Evolutionary conservation across 2,329 filamentous ascomycete species (phyloP), one percentile per base, ranked within the genome.

Genomic region (Pseudopyricularia cyperi): DNA sequence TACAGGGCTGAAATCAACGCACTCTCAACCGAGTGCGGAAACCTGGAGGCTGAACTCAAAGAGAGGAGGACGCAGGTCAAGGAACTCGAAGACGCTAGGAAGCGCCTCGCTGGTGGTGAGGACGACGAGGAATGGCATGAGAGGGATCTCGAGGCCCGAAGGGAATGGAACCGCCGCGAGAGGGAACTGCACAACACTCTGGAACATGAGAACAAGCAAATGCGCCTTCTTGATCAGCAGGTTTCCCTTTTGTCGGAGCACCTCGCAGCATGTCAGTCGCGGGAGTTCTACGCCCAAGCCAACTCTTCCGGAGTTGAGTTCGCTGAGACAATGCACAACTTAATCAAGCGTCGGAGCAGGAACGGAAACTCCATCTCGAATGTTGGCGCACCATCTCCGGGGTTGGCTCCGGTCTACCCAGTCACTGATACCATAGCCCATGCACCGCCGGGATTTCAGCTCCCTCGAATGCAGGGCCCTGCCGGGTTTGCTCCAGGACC

Each of bases 21-120:
- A 34, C 69, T 87, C 22, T 83, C 88, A 59, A 77, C 84, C 37
- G 81, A 82, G 53, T 77, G 78, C 54, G 69, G 75, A 6, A 72
- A 73, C 33, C 70, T 91, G 50, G 87, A 93, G 63, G 77, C 85
- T 8, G 83, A 87, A 55, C 75, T 93, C 28, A 83, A 81, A 57
- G 77, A 86, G 54, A 86, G 84, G 59, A 77, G 80, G n/a, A 71
- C 72, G 24, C 79, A 84, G 57, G 79, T 91, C 57, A 87, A 88
- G 62, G 76, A 82, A 50, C 73, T 89, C 26, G 87, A 93, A 62
- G 80, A 83, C 54, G 78, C 84, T 57, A 71, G 81, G 49, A 84
- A 84, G 64, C 77, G 75, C 52, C 72, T 80, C 12, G 76, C 79
- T 2, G 81, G 76, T 15, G 77, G 72, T n/a, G 74, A 81, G 52